These are phyloP conservation scores for Oryza officinalis DNA, from an alignment of 176 grass and related monocot species.

Conservation along the genomic window DNA sequence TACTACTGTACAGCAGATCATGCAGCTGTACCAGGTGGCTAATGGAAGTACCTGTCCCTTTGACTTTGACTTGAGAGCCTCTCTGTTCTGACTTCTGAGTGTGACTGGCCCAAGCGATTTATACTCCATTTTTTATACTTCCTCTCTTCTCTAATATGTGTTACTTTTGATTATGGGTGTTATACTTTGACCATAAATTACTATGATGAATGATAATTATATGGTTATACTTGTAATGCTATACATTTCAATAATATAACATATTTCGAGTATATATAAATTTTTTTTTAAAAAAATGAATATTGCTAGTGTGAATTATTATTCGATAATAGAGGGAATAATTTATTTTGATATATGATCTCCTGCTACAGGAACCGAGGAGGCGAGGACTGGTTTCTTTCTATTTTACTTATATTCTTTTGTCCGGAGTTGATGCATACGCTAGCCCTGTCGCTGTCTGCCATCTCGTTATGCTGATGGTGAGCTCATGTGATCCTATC, in stretches of 20 bases:
- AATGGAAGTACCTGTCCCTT: background rate
- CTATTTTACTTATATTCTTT: background rate
- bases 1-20: background rate
- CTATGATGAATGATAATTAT: too few species aligned
- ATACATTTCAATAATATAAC: too few species aligned
- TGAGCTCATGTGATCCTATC: background rate
- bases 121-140: too few species aligned
- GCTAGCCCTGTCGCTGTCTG: background rate
- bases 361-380: background rate
- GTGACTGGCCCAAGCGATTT: background rate
- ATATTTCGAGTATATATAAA: too few species aligned
- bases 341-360: background rate
- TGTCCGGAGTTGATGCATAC: background rate
- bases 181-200: too few species aligned
- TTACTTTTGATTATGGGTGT: too few species aligned
- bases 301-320: too few species aligned
- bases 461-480: background rate
- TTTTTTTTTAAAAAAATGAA: too few species aligned
- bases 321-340: too few species aligned
- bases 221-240: too few species aligned
- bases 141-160: too few species aligned
- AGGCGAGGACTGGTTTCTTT: background rate
- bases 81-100: background rate
- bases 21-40: background rate
- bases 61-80: background rate